Conservation (phyloP, 139 green algal genomes). For the Coelastrella sp. region DNA sequence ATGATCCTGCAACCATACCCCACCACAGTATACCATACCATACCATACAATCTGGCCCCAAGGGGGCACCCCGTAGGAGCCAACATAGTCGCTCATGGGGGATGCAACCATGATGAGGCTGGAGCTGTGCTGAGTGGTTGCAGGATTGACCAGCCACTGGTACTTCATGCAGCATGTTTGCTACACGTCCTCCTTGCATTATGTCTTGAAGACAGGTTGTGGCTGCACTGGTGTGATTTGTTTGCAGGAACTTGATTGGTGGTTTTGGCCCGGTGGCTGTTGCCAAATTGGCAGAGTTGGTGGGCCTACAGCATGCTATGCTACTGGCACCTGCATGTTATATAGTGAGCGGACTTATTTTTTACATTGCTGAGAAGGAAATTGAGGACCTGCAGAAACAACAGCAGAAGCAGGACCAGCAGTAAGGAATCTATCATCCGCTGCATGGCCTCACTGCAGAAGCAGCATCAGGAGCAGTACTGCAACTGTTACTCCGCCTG, state of each 20-base stretch:
- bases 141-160: too few relatives aligned
- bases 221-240: neutral
- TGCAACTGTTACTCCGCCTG: too few relatives aligned
- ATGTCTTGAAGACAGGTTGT: neutral
- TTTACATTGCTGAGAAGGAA: constrained; percentile 71
- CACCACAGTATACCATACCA: too few relatives aligned
- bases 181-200: too few relatives aligned
- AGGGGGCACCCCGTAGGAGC: too few relatives aligned
- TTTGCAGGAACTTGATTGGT: constrained; percentile 79
- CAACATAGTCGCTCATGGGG: too few relatives aligned
- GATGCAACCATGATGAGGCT: too few relatives aligned
- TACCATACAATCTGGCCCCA: too few relatives aligned
- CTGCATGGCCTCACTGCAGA: neutral
- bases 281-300: constrained; percentile 49
- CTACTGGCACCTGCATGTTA: constrained; percentile 83
- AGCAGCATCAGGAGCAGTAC: neutral
- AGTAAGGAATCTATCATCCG: neutral
- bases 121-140: too few relatives aligned
- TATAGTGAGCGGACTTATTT: constrained; percentile 69
- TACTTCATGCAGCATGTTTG: too few relatives aligned
- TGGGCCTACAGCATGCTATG: constrained; percentile 84
- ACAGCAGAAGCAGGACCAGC: neutral
- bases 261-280: constrained; percentile 80
- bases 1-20: too few relatives aligned
- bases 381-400: constrained; percentile 43